phyloP scores from a whole-genome alignment of 2,329 filamentous ascomycete genomes.

The Annulohypoxylon truncatum region DNA sequence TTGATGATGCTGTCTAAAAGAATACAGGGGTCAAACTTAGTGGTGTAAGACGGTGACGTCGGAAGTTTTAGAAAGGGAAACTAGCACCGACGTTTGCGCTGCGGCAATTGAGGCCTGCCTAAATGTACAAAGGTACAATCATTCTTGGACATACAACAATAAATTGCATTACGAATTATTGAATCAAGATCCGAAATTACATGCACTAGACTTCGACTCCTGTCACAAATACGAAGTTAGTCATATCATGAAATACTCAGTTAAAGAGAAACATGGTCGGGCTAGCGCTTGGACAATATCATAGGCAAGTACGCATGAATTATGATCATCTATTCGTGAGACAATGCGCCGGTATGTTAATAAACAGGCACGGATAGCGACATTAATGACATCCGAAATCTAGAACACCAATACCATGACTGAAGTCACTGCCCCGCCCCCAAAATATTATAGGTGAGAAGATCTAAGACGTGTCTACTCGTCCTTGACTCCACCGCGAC shows the following conservation, averaged over 20 bases:
- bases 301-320: conserved; percentile 3
- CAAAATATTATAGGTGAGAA: conserved; percentile 7
- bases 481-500: conserved; percentile 77
- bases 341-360: conserved; percentile 3
- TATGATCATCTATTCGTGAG: conserved; percentile 22
- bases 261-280: not conserved
- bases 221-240: not conserved
- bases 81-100: not conserved
- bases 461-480: conserved; percentile 61
- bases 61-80: conserved; percentile 29
- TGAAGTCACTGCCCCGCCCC: not conserved
- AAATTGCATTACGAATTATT: not conserved
- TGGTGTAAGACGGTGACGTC: conserved; percentile 45
- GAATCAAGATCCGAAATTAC: not conserved
- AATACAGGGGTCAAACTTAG: conserved; percentile 7
- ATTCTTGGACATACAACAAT: not conserved
- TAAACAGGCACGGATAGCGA: not conserved
- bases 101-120: not conserved
- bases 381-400: conserved; percentile 1
- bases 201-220: not conserved
- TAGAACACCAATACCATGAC: conserved; percentile 8
- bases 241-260: not conserved
- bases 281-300: not conserved
- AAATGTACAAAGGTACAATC: not conserved
- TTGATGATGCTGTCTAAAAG: not conserved